Base-by-base conservation (phyloP, 2,329 filamentous ascomycete genomes). In the Fusarium sp. region DNA sequence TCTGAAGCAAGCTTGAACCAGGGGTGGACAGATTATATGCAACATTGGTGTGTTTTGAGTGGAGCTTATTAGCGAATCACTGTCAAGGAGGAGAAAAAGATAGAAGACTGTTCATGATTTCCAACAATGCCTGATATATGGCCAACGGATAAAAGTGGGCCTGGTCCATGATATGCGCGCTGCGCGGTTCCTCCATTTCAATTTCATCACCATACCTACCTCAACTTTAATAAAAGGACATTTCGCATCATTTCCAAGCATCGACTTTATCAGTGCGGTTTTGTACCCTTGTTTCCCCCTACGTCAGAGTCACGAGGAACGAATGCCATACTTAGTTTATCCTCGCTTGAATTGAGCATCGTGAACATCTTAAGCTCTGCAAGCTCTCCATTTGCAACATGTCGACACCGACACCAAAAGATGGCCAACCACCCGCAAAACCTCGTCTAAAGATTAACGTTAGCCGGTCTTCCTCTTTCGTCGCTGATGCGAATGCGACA, bases 371-470 rank as follows among this genome's bases (percentile, higher is more conserved):
- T 49, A 40, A 53, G 49, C 35, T 58, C 47, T 47, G 12, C 42
- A 43, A 69, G 44, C 57, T 57, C 53, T 52, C 60, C 37, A 35
- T 63, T 64, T 52, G 56, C 67, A 72, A 30, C 69, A 83, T 83
- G 82, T 75, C 82, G 32, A 75, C 74, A 35, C 73, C 79, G 15
- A 75, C 72, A 53, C 69, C 75, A 33, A 71, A 75, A 32, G 74
- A 73, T 21, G 73, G 71, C 60, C 65, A 77, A 37, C 70, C 77
- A 47, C 61, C 77, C 79, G 18, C 81, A 21, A 84, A 83, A 61
- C 82, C 82, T 23, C 82, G 82, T 16, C 79, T 84, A 35, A 84
- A 84, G 69, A 78, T 84, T 71, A 84, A 84, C 70, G 78, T 83
- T 47, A 83, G 77, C 69, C 78, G 82, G 33, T 80, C 81, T 1